Evolutionary conservation across 305 asterid species (phyloP), one percentile per base, ranked within the genome.

Genomic region (Fraxinus greggii): DNA sequence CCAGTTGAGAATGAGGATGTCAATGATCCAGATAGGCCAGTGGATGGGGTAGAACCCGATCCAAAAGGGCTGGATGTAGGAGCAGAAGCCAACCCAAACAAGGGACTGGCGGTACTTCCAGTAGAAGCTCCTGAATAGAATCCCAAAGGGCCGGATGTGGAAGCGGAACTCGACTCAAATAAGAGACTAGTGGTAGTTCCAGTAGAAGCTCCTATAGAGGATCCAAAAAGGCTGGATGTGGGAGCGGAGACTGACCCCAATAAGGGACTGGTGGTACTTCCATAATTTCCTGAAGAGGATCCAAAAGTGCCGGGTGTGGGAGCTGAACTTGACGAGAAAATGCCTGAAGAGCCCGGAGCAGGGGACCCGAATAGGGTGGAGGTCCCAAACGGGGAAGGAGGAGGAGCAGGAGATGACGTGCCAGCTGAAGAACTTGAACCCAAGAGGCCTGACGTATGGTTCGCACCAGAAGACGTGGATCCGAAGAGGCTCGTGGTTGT

Each of bases 1-100:
- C 83, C 24, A 51, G 88, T 76, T 7, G 85, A 32, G n/a, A 82
- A 72, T 75, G 87, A 74, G 36, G 92, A 28, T 75, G 86, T 15
- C 15, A 86, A 85, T 78, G 90, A 77, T 42, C 89, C 89, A 21
- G 87, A 84, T 2, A 90, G 9, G 73, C 86, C 79, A 51, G 80
- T 35, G 36, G 82, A 40, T 17, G 89, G 51, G 42, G 86, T 84
- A 3, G 85, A 31, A 81, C 79, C 78, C 0, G 83, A 63, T 67
- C 86, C 88, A 76, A 85, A 86, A 78, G 23, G 0, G 87, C 28
- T 5, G 84, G 45, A 36, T 12, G 85, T 7, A 2, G 85, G 42
- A 21, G 81, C 80, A 3, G 82, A 26, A 17, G 89, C 84, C 19
- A 79, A 78, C 29, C 90, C 88, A n/a, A 86, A 85, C 19, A 79